Percentiles rank a stretch among this genome's conserved stretches.
Conservation (phyloP, 495 filamentous ascomycete genomes). For the Trichocladium antarcticum region DNA sequence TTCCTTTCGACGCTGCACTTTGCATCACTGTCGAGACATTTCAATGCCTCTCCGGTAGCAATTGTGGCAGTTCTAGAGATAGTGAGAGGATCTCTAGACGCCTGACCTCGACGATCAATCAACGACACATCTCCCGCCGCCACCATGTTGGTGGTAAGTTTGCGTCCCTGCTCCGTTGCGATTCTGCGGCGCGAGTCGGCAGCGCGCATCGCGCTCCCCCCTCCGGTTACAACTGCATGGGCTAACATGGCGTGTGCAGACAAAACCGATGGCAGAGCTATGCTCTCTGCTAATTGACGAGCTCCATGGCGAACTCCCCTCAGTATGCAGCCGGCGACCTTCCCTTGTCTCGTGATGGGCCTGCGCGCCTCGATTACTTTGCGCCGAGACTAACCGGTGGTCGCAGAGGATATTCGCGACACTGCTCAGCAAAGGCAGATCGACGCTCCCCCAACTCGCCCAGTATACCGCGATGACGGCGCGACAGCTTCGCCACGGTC, state of each 20-base stretch:
- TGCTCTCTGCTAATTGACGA: conserved; percentile 82
- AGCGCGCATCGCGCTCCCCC: background rate
- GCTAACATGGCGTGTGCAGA: conserved; percentile 23
- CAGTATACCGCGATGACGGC: conserved; percentile 56
- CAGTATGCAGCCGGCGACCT: conserved; percentile 71
- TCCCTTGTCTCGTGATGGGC: background rate
- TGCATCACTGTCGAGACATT: conserved; percentile 5
- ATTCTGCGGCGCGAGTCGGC: conserved; percentile 1
- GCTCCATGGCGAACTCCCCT: conserved; percentile 76
- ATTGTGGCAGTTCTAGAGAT: conserved; percentile 58
- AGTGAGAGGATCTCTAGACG: conserved; percentile 59
- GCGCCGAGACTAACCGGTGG: conserved; percentile 10
- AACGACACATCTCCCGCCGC: conserved; percentile 1
- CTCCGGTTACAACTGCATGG: background rate
- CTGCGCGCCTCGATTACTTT: background rate
- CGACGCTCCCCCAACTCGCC: conserved; percentile 53
- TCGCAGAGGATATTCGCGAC: conserved; percentile 64
- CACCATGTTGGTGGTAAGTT: conserved; percentile 36
- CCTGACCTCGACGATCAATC: conserved; percentile 16
- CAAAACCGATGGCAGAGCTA: conserved; percentile 61
- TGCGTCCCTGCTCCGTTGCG: background rate
- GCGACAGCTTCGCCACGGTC: conserved; percentile 61
- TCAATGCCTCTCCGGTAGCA: conserved; percentile 57
- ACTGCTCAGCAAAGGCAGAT: conserved; percentile 65
- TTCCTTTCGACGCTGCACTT: conserved; percentile 12